A percentile compares a stretch with the other conserved stretches of the same genome.
Evolutionary conservation across 202 grass and related monocot species (phyloP).

Genomic region (Digitaria exilis): DNA sequence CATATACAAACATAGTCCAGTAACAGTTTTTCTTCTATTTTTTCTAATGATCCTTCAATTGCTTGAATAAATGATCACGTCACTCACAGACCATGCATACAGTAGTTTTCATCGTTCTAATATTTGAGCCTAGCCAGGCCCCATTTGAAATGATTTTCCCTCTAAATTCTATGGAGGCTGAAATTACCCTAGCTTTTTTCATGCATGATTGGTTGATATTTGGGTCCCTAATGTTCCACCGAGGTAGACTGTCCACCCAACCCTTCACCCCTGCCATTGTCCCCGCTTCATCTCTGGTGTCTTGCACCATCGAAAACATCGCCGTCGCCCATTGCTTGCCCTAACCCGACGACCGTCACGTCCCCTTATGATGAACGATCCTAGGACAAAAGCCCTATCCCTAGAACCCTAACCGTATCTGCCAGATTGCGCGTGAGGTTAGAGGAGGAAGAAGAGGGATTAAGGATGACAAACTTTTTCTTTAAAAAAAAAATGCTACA

Average conservation of each 20-base stretch:
- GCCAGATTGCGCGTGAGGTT: too few relatives aligned
- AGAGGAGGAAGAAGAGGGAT: too few relatives aligned
- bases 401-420: too few relatives aligned
- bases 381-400: too few relatives aligned
- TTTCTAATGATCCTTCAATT: not conserved
- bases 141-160: not conserved
- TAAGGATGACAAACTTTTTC: too few relatives aligned
- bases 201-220: not conserved
- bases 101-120: not conserved
- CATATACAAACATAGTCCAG: not conserved
- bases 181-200: not conserved
- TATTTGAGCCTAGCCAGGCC: not conserved
- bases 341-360: too few relatives aligned
- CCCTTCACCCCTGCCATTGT: not conserved
- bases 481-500: too few relatives aligned
- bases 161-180: not conserved
- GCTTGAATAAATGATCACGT: not conserved
- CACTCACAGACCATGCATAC: not conserved
- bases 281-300: not conserved
- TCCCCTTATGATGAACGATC: too few relatives aligned
- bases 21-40: not conserved
- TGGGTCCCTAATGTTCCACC: not conserved
- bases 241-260: not conserved
- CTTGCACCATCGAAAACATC: too few relatives aligned
- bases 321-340: too few relatives aligned